Evolutionary conservation across 108 stramenopile species (phyloP), one percentile per base, ranked within the genome.

Genomic region (Skeletonema menzelii): DNA sequence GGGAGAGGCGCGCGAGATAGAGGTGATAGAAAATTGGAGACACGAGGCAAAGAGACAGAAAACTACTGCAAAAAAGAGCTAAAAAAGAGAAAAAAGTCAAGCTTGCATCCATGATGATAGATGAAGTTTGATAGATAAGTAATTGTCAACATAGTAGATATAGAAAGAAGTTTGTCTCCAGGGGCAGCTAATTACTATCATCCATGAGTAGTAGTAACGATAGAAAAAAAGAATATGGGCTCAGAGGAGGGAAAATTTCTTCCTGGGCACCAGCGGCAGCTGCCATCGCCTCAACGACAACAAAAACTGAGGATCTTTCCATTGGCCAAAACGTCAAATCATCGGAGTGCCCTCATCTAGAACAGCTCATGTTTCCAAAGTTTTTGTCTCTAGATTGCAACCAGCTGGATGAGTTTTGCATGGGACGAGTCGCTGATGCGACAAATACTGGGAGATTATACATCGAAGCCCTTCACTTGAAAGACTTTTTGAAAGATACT

Each of bases 361-460:
- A 77, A 77, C 63, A 77, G 34, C 64, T 68, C 40, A 69, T 69
- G 76, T 69, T 77, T 70, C 68, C 68, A 44, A 62, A 57, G 57
- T 69, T 64, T 58, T 22, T 76, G 42, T 67, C 60, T 30, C 22
- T 76, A 32, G 68, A 76, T 64, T 60, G 65, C 63, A 64, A 69
- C 49, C 31, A 58, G 38, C 49, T 76, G 17, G 75, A 76, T 44
- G 63, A 76, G 55, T 76, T 76, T 59, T 68, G 67, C 55, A 63
- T 63, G 62, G 75, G 59, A 40, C 42, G 32, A 15, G 56, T 73
- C 27, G 20, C 40, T 8, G 42, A 61, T 40, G n/a, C 34, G 26
- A 63, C 27, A 19, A 69, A 69, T 40, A 22, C 40, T 19, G 68
- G 53, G 19, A 47, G 75, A 15, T 56, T 64, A 12, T 76, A 69